Percentiles rank a stretch among this genome's conserved stretches.
Evolutionary conservation across 179 eudicot species (phyloP).

Genomic region (Silene vulgaris): DNA sequence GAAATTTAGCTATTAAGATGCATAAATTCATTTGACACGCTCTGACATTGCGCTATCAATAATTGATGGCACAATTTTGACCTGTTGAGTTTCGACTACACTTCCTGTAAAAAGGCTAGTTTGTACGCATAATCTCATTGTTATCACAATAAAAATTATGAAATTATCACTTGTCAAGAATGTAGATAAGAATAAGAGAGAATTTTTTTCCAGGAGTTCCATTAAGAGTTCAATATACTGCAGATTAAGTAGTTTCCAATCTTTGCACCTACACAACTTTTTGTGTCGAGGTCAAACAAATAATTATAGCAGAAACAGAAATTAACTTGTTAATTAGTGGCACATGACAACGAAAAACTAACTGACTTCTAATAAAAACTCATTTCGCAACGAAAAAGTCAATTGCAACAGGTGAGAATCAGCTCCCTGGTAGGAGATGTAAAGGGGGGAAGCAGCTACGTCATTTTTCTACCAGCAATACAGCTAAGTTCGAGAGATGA

Average conservation of each 20-base stretch:
- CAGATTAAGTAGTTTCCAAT: background rate
- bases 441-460: too few relatives aligned
- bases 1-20: background rate
- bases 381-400: too few relatives aligned
- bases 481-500: too few relatives aligned
- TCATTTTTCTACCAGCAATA: too few relatives aligned
- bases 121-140: background rate
- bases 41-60: background rate
- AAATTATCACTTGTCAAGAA: conserved; percentile 4
- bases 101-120: background rate
- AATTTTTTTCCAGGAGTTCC: background rate
- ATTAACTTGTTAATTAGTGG: background rate
- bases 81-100: background rate
- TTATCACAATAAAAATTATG: background rate
- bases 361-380: too few relatives aligned
- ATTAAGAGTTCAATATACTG: background rate
- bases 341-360: too few relatives aligned
- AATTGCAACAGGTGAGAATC: too few relatives aligned
- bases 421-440: too few relatives aligned
- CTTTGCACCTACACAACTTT: conserved; percentile 5
- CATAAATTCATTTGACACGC: background rate
- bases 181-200: conserved; percentile 1
- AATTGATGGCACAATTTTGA: background rate
- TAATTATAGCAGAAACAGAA: background rate
- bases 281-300: background rate